Base-by-base conservation (phyloP, 148 eudicot species). In the Fagopyrum esculentum region DNA sequence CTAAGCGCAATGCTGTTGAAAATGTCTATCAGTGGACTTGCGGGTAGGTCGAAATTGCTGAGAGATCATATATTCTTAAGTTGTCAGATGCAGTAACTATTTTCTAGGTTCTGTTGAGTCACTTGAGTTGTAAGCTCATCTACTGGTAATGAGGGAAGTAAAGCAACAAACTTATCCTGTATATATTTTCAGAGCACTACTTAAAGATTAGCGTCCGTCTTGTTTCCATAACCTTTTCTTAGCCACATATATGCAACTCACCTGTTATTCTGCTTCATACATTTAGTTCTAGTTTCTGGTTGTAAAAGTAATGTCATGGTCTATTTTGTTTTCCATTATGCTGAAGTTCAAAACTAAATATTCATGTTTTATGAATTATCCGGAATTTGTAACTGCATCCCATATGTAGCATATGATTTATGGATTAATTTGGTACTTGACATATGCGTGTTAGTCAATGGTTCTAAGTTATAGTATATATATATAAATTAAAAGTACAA, bases 21-120 rank as follows among this genome's bases (percentile, higher is more conserved):
- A 95, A 95, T 77, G 92, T 95, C 74, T 85, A 85, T 71, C 92
- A 95, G 73, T 95, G 98, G 98, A 92, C 93, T 63, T 95, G 98
- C 56, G 98, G 98, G 98, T 95, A 82, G 77, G 97, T 83, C 19
- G 17, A 66, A 66, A 66, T 43, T 40, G 16, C 47, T 66, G 19
- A 43, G 47, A 63, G 69, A 4, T 57, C 61, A 30, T 61, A 10
- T 11, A 8, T 61, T 30, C 69, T 29, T 26, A 61, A 5, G 17
- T n/a, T 8, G 3, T 9, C 12, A 26, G 29, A 63, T 63, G 46
- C 43, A 43, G 43, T 66, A 29, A 63, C 69, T 30, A 19, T 57
- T 19, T 19, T 57, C 44, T 30, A 29, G 69, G 69, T 63, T 30
- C 69, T 9, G 69, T 29, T 29, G 4, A 30, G 69, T 63, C 9